Percentiles rank a stretch among this genome's conserved stretches.
Evolutionary conservation across 306 rosid genomes (phyloP).

Genomic region (Elaeagnus macrophylla): DNA sequence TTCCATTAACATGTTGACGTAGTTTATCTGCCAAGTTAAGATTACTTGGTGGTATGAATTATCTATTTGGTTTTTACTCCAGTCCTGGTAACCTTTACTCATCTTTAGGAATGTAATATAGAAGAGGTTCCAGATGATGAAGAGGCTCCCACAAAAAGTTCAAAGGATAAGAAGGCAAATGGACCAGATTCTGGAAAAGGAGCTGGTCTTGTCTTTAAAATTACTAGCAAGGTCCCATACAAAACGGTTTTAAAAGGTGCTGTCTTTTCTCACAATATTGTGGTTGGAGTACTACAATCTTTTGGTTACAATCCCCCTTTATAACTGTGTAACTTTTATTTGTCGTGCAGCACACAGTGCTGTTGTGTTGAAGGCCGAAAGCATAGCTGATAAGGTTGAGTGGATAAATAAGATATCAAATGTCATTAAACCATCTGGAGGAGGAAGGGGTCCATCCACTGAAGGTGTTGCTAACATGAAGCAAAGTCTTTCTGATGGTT

Average conservation of each 20-base stretch:
- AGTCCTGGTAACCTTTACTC: too few species aligned
- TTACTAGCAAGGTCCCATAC: slow-evolving; percentile 46
- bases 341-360: slow-evolving; percentile 46
- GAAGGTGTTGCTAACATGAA: slow-evolving; percentile 38
- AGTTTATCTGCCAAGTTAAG: too few species aligned
- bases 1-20: too few species aligned
- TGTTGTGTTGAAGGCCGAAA: slow-evolving; percentile 52
- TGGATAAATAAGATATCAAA: slow-evolving; percentile 43
- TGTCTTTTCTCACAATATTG: not conserved
- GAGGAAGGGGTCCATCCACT: slow-evolving; percentile 21
- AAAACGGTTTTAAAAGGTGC: slow-evolving; percentile 51
- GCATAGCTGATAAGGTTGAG: slow-evolving; percentile 43
- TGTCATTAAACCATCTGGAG: slow-evolving; percentile 32
- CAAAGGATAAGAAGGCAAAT: slow-evolving; percentile 51
- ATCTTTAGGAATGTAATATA: slow-evolving; percentile 43
- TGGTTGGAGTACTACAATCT: not conserved
- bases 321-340: not conserved
- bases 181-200: slow-evolving; percentile 43
- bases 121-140: slow-evolving; percentile 50
- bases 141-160: slow-evolving; percentile 33
- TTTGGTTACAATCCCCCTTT: not conserved
- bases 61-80: too few species aligned
- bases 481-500: slow-evolving; percentile 56
- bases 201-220: slow-evolving; percentile 38
- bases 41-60: too few species aligned